phyloP scores from a whole-genome alignment of 2,329 filamentous ascomycete genomes.

The Ophiocordyceps camponoti-floridani region DNA sequence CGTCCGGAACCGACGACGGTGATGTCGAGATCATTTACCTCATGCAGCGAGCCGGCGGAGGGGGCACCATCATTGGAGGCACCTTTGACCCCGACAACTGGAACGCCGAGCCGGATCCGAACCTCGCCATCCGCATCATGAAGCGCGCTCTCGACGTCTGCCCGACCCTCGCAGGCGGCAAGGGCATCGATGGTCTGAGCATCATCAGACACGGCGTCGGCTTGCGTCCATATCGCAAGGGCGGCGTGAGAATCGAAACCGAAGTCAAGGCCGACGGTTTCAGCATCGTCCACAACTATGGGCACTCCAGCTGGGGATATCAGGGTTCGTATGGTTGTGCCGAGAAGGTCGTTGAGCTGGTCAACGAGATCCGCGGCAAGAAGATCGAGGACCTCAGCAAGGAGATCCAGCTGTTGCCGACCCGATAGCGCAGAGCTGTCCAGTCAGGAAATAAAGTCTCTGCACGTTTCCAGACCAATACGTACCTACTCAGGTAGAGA shows the following conservation, averaged over 20 bases:
- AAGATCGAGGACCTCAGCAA: slow-evolving; percentile 10
- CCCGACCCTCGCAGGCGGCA: slow-evolving; percentile 44
- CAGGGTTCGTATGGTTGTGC: slow-evolving; percentile 54
- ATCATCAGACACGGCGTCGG: slow-evolving; percentile 72
- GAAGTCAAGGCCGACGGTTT: slow-evolving; percentile 29
- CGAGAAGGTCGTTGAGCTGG: slow-evolving; percentile 45
- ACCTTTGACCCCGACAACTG: slow-evolving; percentile 66
- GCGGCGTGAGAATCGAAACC: slow-evolving; percentile 57
- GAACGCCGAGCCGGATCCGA: slow-evolving; percentile 63
- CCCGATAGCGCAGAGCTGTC: too few species aligned
- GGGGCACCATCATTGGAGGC: slow-evolving; percentile 74
- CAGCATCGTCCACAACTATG: slow-evolving; percentile 66
- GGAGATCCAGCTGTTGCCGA: slow-evolving; percentile 13
- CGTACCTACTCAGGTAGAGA: too few species aligned
- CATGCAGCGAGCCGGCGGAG: slow-evolving; percentile 66
- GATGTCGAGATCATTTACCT: slow-evolving; percentile 58
- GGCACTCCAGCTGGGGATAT: slow-evolving; percentile 65
- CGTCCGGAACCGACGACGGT: slow-evolving; percentile 58
- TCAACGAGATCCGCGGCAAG: slow-evolving; percentile 35
- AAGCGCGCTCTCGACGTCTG: slow-evolving; percentile 48
- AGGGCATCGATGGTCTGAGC: slow-evolving; percentile 55
- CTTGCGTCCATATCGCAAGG: slow-evolving; percentile 54
- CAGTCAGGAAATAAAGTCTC: too few species aligned
- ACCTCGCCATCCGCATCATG: slow-evolving; percentile 72
- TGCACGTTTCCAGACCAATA: too few species aligned